Evolutionary conservation across 2,329 filamentous ascomycete genomes (phyloP).

Genomic region (Basipetospora chlamydospora): DNA sequence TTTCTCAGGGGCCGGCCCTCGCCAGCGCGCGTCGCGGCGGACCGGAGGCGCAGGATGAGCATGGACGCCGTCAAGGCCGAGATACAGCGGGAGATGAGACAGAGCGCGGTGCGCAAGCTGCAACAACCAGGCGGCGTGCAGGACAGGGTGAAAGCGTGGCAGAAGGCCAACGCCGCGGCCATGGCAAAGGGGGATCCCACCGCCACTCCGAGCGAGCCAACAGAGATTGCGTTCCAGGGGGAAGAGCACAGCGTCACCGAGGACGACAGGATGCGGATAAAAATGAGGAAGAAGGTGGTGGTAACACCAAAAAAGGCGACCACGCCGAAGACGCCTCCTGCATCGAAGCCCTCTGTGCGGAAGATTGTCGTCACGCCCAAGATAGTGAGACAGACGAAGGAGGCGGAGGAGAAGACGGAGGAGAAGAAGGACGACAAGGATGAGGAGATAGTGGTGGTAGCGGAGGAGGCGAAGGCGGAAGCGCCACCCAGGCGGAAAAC

Average conservation of each 20-base stretch:
- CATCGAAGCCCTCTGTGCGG: too few relatives aligned
- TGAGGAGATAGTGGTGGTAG: too few relatives aligned
- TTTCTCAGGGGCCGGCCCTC: slow-evolving; percentile 43
- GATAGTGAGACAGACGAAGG: too few relatives aligned
- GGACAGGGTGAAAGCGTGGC: slow-evolving; percentile 73
- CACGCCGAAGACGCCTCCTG: background rate
- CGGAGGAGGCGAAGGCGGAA: slow-evolving; percentile 6
- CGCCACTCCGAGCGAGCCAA: slow-evolving; percentile 40
- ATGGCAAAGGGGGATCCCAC: slow-evolving; percentile 37
- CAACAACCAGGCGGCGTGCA: slow-evolving; percentile 54
- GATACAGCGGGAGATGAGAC: slow-evolving; percentile 17
- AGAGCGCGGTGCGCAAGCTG: slow-evolving; percentile 39
- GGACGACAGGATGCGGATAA: slow-evolving; percentile 43
- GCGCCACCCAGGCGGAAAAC: slow-evolving; percentile 22
- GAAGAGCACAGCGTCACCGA: slow-evolving; percentile 49
- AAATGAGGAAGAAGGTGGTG: slow-evolving; percentile 22
- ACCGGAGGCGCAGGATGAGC: slow-evolving; percentile 39
- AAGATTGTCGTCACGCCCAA: too few relatives aligned
- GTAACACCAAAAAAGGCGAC: slow-evolving; percentile 10
- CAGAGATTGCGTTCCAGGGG: slow-evolving; percentile 44
- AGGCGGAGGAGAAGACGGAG: slow-evolving; percentile 4
- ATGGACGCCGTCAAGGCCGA: slow-evolving; percentile 44
- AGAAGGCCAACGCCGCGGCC: slow-evolving; percentile 58
- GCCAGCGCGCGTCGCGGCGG: slow-evolving; percentile 37
- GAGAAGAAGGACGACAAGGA: slow-evolving; percentile 11